Conservation (phyloP, 1,284 basidiomycete genomes). For the Pseudozyma flocculosa region DNA sequence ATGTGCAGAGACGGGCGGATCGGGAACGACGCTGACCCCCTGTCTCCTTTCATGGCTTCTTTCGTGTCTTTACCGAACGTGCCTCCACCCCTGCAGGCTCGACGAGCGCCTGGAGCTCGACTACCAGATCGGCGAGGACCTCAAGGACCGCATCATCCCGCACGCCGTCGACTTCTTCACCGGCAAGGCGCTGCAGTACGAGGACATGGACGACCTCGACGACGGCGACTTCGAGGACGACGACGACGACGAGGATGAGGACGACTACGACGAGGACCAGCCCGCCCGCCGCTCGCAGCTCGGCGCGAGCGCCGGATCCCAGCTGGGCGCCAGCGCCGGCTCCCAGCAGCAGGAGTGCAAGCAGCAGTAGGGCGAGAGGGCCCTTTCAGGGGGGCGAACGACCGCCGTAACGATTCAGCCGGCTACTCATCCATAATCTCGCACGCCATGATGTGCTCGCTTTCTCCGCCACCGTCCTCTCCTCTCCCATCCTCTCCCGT, state of each 20-base stretch:
- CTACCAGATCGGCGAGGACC: slow-evolving; percentile 96
- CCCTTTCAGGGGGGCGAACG: too few relatives aligned
- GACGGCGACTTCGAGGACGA: slow-evolving; percentile 63
- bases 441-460: too few relatives aligned
- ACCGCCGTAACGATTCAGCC: too few relatives aligned
- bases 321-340: slow-evolving; percentile 23
- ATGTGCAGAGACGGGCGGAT: too few relatives aligned
- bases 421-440: too few relatives aligned
- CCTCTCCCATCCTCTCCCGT: too few relatives aligned
- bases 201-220: slow-evolving; percentile 64
- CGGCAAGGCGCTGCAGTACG: slow-evolving; percentile 89
- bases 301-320: slow-evolving; percentile 31
- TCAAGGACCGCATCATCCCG: slow-evolving; percentile 96
- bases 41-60: too few relatives aligned
- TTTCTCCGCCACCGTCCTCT: too few relatives aligned
- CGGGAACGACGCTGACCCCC: too few relatives aligned
- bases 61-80: too few relatives aligned
- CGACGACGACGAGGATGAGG: slow-evolving; percentile 37
- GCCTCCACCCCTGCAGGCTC: slow-evolving; percentile 58
- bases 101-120: slow-evolving; percentile 90
- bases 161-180: slow-evolving; percentile 86
- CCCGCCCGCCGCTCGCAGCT: slow-evolving; percentile 29
- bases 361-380: slow-evolving; percentile 55
- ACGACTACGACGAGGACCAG: slow-evolving; percentile 35
- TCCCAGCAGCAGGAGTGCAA: slow-evolving; percentile 55